phyloP scores from a whole-genome alignment of 2,329 filamentous ascomycete genomes.

The Colletotrichum sp. region DNA sequence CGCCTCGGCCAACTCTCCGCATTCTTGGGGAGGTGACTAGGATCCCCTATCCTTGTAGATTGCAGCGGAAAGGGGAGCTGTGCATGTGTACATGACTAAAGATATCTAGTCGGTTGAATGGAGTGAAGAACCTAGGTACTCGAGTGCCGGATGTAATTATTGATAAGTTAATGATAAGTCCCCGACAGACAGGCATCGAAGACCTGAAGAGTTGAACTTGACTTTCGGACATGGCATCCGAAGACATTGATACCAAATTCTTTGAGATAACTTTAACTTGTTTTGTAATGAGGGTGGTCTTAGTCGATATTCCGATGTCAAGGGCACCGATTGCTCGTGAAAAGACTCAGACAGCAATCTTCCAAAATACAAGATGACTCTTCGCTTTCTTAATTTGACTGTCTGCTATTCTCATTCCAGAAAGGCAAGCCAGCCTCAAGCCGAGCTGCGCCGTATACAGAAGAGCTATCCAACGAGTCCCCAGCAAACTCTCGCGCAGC shows the following conservation, averaged over 20 bases:
- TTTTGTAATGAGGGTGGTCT: too few species aligned
- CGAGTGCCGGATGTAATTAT: background rate
- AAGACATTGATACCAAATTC: background rate
- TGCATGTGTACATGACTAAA: background rate
- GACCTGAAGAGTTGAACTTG: background rate
- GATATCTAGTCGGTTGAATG: background rate
- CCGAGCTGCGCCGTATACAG: constrained; percentile 5
- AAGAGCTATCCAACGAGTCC: constrained; percentile 11
- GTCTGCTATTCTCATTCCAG: constrained; percentile 16
- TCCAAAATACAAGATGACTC: background rate
- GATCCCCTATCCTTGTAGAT: background rate
- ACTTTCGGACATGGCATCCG: background rate
- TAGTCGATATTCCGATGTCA: background rate
- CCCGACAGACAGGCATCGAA: background rate
- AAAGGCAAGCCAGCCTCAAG: constrained; percentile 13
- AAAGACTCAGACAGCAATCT: background rate
- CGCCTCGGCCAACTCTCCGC: background rate
- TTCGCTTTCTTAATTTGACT: background rate
- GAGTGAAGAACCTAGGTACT: background rate
- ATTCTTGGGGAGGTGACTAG: background rate
- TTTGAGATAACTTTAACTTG: too few species aligned
- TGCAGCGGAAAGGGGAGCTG: background rate
- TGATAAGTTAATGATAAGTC: background rate
- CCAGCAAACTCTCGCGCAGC: constrained; percentile 10
- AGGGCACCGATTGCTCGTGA: too few species aligned